Conservation (phyloP, 73 alveolate species). For the Tetrahymena thermophila region DNA sequence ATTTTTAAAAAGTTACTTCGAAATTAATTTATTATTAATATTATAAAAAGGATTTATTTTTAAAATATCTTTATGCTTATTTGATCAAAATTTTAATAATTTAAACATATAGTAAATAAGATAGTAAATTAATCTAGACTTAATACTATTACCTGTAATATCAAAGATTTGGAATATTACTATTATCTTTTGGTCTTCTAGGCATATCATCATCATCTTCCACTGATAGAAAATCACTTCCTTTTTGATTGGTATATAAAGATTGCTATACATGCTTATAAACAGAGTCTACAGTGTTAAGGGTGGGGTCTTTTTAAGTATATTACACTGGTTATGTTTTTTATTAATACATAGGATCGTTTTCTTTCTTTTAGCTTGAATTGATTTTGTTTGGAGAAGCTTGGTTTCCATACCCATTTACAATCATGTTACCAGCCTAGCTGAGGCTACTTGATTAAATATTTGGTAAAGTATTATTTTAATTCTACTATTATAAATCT, state of each 20-base stretch:
- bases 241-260: background rate
- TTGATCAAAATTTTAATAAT: no score
- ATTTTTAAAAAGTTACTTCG: no score
- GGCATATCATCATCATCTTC: background rate
- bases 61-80: no score
- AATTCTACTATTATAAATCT: background rate
- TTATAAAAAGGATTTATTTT: no score
- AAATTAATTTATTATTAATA: no score
- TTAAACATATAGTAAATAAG: no score
- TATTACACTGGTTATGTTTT: background rate
- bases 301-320: background rate
- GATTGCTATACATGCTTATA: background rate
- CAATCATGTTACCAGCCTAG: background rate
- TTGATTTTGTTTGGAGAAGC: background rate
- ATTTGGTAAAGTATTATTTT: background rate
- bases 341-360: background rate
- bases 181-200: background rate
- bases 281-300: background rate
- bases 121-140: no score
- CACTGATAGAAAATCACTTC: background rate
- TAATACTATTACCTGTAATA: background rate
- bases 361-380: background rate
- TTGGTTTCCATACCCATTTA: background rate
- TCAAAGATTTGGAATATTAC: background rate
- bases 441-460: background rate